Evolutionary conservation across 805 yeast species (phyloP).

Genomic region (Yarrowia yakushimensis): DNA sequence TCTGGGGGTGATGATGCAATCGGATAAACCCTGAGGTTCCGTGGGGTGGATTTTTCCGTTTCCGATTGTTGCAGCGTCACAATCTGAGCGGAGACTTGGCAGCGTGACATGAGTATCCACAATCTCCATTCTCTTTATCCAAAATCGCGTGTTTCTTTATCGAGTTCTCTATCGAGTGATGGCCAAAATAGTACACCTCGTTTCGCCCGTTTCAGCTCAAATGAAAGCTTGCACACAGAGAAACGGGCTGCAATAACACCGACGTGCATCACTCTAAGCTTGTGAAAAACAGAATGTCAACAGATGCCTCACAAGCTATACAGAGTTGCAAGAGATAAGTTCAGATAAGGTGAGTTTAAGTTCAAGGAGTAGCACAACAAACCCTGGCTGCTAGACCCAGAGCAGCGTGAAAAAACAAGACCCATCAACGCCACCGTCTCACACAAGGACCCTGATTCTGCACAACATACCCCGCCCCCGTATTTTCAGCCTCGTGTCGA

Average conservation of each 20-base stretch:
- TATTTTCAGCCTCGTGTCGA: background rate
- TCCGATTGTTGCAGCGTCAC: background rate
- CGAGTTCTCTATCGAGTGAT: too few relatives aligned
- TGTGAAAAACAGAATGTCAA: background rate
- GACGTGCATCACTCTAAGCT: conserved; percentile 5
- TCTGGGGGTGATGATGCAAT: background rate
- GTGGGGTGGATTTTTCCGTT: too few relatives aligned
- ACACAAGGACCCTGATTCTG: background rate
- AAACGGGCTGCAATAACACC: background rate
- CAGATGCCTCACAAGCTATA: background rate
- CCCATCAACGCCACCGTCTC: background rate
- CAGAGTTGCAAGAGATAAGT: background rate
- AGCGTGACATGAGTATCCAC: too few relatives aligned
- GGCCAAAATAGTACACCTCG: too few relatives aligned
- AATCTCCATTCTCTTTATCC: too few relatives aligned
- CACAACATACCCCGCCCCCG: background rate
- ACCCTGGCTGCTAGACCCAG: background rate
- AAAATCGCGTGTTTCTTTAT: too few relatives aligned
- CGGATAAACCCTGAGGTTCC: background rate
- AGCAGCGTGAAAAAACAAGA: background rate
- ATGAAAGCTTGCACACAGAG: background rate
- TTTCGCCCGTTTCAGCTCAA: too few relatives aligned
- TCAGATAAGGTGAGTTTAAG: background rate
- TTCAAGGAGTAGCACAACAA: background rate
- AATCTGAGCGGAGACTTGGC: too few relatives aligned